These are phyloP conservation scores for Globisporangium lucens DNA, from an alignment of 352 stramenopile species.

Conservation along the genomic window DNA sequence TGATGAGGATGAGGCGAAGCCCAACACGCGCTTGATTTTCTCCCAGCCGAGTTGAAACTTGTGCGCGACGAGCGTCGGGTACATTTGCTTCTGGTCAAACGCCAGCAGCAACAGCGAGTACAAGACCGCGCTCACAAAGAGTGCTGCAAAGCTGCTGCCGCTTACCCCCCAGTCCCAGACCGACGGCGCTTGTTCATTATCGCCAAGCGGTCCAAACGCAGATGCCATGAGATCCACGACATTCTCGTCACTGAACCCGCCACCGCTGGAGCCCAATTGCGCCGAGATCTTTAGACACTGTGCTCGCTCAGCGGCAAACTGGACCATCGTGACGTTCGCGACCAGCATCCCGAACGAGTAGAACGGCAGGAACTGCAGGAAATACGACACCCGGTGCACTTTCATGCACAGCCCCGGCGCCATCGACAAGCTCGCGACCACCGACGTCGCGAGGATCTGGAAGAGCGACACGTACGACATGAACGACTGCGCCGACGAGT, in stretches of 20 bases:
- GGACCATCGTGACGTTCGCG: constrained; percentile 50
- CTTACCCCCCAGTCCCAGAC: constrained; percentile 59
- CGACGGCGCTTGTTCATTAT: constrained; percentile 16
- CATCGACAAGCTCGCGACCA: constrained; percentile 49
- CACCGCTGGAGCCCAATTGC: neutral
- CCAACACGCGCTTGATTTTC: constrained; percentile 12
- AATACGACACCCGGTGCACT: constrained; percentile 31
- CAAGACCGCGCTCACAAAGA: constrained; percentile 34
- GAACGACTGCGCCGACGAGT: constrained; percentile 77
- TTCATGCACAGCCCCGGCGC: constrained; percentile 50
- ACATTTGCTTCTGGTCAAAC: constrained; percentile 69
- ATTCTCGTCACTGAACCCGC: constrained; percentile 8
- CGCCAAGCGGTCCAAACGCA: constrained; percentile 15
- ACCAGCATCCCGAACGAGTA: constrained; percentile 50
- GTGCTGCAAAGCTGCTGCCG: constrained; percentile 35
- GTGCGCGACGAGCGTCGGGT: constrained; percentile 52
- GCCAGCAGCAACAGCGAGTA: constrained; percentile 57
- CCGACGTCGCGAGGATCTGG: constrained; percentile 52
- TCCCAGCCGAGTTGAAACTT: constrained; percentile 25
- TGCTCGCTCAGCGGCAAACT: constrained; percentile 36
- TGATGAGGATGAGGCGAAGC: neutral
- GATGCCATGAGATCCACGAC: constrained; percentile 20
- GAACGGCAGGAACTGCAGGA: constrained; percentile 60
- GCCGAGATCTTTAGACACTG: constrained; percentile 35
- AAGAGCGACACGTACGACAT: constrained; percentile 72